A percentile compares a stretch with the other conserved stretches of the same genome.
phyloP scores from a whole-genome alignment of 352 stramenopile species.

The Globisporangium paroecandrum region DNA sequence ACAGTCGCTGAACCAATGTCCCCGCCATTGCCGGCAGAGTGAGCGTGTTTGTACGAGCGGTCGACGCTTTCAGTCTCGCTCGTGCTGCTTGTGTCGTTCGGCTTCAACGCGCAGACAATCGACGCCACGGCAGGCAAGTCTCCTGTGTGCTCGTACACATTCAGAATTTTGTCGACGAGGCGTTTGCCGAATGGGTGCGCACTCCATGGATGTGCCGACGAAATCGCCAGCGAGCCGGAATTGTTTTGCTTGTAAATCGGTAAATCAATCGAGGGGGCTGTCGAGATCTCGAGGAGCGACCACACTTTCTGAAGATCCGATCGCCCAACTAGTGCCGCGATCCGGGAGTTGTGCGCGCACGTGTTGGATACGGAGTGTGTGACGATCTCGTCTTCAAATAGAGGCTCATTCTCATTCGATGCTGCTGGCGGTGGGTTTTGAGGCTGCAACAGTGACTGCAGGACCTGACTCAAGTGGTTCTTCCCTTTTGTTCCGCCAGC shows the following conservation, averaged over 20 bases:
- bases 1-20: constrained; percentile 7
- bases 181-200: constrained; percentile 77
- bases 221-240: constrained; percentile 20
- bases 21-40: neutral
- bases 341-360: constrained; percentile 59
- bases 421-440: neutral
- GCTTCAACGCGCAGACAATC: constrained; percentile 70
- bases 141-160: constrained; percentile 76
- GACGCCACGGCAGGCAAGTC: constrained; percentile 74
- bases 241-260: constrained; percentile 41
- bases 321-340: constrained; percentile 50
- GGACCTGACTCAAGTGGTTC: constrained; percentile 40
- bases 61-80: constrained; percentile 4
- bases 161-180: constrained; percentile 71
- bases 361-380: constrained; percentile 32
- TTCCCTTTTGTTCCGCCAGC: neutral
- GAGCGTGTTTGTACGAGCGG: neutral
- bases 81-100: constrained; percentile 23
- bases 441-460: constrained; percentile 35
- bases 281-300: constrained; percentile 72
- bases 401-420: neutral
- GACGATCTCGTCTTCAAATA: constrained; percentile 1
- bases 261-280: constrained; percentile 41
- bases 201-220: constrained; percentile 64
- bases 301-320: constrained; percentile 79